Percentiles rank a stretch among this genome's conserved stretches.
These are phyloP conservation scores for Isatis tinctoria DNA, from an alignment of 345 rosid species.

Conservation along the genomic window DNA sequence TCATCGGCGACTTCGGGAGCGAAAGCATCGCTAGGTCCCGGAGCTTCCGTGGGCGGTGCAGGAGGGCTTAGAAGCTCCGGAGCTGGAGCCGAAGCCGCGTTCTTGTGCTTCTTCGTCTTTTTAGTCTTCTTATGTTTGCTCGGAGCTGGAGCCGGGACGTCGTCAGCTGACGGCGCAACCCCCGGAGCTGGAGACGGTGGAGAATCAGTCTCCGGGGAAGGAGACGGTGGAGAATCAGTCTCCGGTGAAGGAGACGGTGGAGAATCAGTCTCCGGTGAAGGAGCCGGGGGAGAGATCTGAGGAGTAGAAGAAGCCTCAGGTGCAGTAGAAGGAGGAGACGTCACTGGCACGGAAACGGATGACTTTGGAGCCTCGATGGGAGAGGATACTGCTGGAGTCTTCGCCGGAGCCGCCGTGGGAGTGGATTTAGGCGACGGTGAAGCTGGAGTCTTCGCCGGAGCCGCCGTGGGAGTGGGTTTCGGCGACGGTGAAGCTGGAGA, in stretches of 20 bases:
- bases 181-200: not conserved
- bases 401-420: too few species aligned
- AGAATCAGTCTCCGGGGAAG: too few species aligned
- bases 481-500: conserved; percentile 29
- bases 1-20: conserved; percentile 44
- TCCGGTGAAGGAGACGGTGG: not conserved
- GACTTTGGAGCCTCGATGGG: conserved; percentile 5
- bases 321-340: conserved; percentile 29
- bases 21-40: conserved; percentile 45
- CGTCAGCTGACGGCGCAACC: conserved; percentile 31
- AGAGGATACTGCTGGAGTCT: too few species aligned
- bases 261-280: conserved; percentile 36
- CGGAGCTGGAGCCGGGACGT: conserved; percentile 66
- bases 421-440: too few species aligned
- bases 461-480: conserved; percentile 19
- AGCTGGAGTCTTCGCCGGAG: not conserved
- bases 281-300: conserved; percentile 39
- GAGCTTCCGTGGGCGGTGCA: conserved; percentile 56
- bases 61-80: conserved; percentile 55
- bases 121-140: conserved; percentile 33
- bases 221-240: not conserved
- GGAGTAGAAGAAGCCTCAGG: conserved; percentile 18
- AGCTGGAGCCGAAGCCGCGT: conserved; percentile 43
- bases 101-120: conserved; percentile 35
- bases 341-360: not conserved